Base-by-base conservation (phyloP, 495 filamentous ascomycete species). In the Neurospora sp. region DNA sequence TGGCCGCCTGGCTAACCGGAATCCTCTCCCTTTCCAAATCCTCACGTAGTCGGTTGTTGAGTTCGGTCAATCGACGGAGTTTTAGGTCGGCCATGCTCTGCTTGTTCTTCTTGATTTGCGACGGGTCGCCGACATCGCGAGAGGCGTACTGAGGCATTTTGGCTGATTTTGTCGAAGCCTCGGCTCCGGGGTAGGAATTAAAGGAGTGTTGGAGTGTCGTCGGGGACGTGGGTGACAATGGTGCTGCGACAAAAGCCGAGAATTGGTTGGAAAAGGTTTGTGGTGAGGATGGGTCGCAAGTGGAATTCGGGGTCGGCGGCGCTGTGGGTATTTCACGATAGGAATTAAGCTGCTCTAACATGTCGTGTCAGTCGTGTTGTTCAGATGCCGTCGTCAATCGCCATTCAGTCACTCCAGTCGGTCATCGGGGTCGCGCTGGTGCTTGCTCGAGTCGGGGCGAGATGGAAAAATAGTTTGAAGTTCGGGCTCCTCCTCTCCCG, bases 81-180 rank as follows among this genome's bases (percentile, higher is more conserved):
- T 98, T 99, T 72, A 98, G 89, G 83, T 98, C 96, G 70, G 96
- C 96, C 90, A 98, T 97, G 82, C 93, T 96, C 83, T 99, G 96
- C 87, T 97, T 98, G 89, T 96, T 98, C 86, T 94, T 96, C 88
- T 92, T 96, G 79, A 94, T 91, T 77, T 88, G 86, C 78, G 85
- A 86, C 77, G 86, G 87, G 80, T 90, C 88, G 83, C 86, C 84
- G 74, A 85, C 84, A 75, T 88, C 87, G 76, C 87, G 86, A 46
- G 87, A 87, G 41, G 84, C 85, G 78, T 86, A 89, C 71, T 83
- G 80, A 81, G 86, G 87, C 87, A 88, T 88, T 31, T 77, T 82
- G 79, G 75, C 72, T 48, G 35, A 46, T 70, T 14, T 75, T 69
- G 62, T 70, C 71, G 77, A 75, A 76, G 75, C 76, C 74, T 73